Evolutionary conservation across 1,139 yeast genomes (phyloP), one percentile per base, ranked within the genome.

Genomic region (Suhomyces panamericanus): DNA sequence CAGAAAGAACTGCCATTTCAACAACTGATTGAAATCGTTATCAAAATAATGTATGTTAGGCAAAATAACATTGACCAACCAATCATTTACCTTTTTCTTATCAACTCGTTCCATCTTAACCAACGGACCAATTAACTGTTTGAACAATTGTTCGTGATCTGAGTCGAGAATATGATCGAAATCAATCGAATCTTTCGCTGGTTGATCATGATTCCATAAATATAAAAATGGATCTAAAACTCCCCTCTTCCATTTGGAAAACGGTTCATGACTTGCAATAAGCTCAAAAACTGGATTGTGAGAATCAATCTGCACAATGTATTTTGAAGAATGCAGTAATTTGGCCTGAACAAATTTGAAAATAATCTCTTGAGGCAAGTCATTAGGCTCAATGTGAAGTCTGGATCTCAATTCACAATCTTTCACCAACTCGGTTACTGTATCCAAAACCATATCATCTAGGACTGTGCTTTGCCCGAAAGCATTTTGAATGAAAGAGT

Each of bases 41-140:
- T 48, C 44, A 35, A 59, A 41, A 46, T 58, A 62, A 1, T 37
- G 46, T 5, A 64, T 49, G 14, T 63, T 47, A 0, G 78, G 78
- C 6, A 71, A 36, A 1, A 69, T 55, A 6, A 67, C 74, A 15
- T 60, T 51, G 1, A 44, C 24, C 46, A 69, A 48, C 72, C 75
- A 72, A 13, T 53, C 46, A 3, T 47, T 49, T 1, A 55, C 43
- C 7, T 59, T 43, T 24, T 58, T 32, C 28, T 57, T 57, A 6
- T 49, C 53, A 11, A 51, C 47, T 10, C 29, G 28, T 2, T 12
- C 30, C 3, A 27, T 32, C 1, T 52, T 14, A 22, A 24, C 45
- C 13, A 69, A 44, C 0, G 75, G 74, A 2, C 41, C 45, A 3
- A 66, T 52, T 13, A 70, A 54, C 1, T 49, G 50, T 1, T 55